These are phyloP conservation scores for Lactifluus piperatus DNA, from an alignment of 768 basidiomycete species.

Conservation along the genomic window DNA sequence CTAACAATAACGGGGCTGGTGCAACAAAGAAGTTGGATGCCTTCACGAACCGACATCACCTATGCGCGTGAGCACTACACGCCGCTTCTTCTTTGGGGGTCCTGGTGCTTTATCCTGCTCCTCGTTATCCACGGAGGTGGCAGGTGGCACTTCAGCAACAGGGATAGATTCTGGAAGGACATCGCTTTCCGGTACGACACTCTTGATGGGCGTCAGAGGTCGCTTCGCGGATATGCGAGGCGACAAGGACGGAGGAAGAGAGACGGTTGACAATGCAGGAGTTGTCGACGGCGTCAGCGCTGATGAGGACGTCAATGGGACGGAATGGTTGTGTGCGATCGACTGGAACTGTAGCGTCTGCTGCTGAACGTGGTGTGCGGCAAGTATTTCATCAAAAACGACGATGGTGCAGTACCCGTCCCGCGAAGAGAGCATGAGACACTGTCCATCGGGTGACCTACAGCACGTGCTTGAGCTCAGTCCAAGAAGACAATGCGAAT, in stretches of 20 bases:
- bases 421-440: slow-evolving; percentile 81
- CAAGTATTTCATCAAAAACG: slow-evolving; percentile 89
- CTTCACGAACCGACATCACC: slow-evolving; percentile 34
- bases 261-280: slow-evolving; percentile 25
- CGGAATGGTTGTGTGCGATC: slow-evolving; percentile 78
- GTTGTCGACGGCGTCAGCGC: slow-evolving; percentile 32
- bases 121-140: slow-evolving; percentile 4
- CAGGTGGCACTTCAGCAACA: slow-evolving; percentile 13
- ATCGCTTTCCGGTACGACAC: not conserved
- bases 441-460: slow-evolving; percentile 96
- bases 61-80: slow-evolving; percentile 66
- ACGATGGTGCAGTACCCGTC: slow-evolving; percentile 97
- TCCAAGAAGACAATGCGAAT: not conserved
- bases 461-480: not conserved
- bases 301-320: slow-evolving; percentile 42
- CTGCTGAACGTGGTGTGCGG: slow-evolving; percentile 84
- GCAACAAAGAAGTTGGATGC: not conserved
- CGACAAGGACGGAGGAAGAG: slow-evolving; percentile 16
- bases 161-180: slow-evolving; percentile 19
- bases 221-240: slow-evolving; percentile 20
- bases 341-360: slow-evolving; percentile 84
- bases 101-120: slow-evolving; percentile 30
- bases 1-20: not conserved
- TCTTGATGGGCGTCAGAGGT: slow-evolving; percentile 26
- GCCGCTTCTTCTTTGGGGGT: slow-evolving; percentile 80